Base-by-base conservation (phyloP, 805 yeast genomes). In the Candida argentea region DNA sequence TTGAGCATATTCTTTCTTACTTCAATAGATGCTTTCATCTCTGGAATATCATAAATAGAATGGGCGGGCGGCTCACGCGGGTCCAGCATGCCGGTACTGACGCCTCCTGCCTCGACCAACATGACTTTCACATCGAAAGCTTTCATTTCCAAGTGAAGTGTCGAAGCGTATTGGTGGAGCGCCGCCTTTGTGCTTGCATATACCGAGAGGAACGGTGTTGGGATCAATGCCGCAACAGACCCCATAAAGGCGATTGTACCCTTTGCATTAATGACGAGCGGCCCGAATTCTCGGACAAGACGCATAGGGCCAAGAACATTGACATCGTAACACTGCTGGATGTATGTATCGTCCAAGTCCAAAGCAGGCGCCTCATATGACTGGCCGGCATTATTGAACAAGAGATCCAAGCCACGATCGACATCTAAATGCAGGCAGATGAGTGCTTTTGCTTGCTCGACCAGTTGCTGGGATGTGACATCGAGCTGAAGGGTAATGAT, bases 161-260 rank as follows among this genome's bases (percentile, higher is more conserved):
- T 66, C 22, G 70, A 66, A 0, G 84, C 80, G 43, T 74, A 82
- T 39, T 70, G 76, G 38, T 79, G 84, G 32, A 82, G 72, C 0
- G 89, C 87, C 5, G 87, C 84, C 43, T 82, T 82, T 1, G 79
- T 49, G 1, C 87, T 65, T 18, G 76, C 66, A 44, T 82, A 82
- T 17, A 74, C 57, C 9, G 77, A 61, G 1, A 77, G 72, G 48
- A 75, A 80, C 15, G 93, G 93, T 55, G 81, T 73, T 3, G 83
- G 75, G 8, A 67, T 52, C 10, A 71, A 30, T 1, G 84, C 91
- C 10, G 79, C 68, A 3, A 76, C 48, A 3, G 87, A 77, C 2
- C 91, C 91, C 1, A 91, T 80, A 50, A 77, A 79, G 0, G 76
- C 73, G 33, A 82, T 67, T 0, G 73, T 68, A 3, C 89, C 91